phyloP scores from a whole-genome alignment of 768 basidiomycete species.

The Russula sp. region DNA sequence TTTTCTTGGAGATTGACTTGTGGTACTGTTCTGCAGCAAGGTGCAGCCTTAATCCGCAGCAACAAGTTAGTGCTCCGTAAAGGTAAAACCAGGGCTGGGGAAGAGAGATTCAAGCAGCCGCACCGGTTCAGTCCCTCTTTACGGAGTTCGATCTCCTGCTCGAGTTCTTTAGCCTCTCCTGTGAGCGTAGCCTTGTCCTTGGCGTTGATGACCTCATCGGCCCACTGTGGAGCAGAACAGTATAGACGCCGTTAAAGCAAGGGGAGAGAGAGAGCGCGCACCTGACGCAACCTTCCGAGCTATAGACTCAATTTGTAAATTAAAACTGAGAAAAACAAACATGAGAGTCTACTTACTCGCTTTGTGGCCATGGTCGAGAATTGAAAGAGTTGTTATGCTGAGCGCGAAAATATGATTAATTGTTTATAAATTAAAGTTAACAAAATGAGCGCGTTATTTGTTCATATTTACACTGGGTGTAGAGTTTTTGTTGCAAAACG shows the following conservation, averaged over 20 bases:
- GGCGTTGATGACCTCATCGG: constrained; percentile 81
- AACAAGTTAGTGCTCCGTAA: background rate
- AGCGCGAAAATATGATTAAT: background rate
- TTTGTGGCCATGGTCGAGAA: constrained; percentile 14
- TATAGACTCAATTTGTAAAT: constrained; percentile 27
- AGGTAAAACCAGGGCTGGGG: background rate
- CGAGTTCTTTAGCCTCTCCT: constrained; percentile 75
- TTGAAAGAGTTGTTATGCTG: too few species aligned
- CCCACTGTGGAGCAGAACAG: constrained; percentile 51
- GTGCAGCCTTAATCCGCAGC: constrained; percentile 12
- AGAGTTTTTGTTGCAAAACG: too few species aligned
- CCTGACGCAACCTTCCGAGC: constrained; percentile 78
- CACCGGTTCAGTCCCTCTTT: constrained; percentile 69
- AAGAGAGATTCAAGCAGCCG: constrained; percentile 27
- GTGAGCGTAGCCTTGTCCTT: constrained; percentile 74
- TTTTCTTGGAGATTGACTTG: constrained; percentile 27
- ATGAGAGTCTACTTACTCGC: constrained; percentile 4
- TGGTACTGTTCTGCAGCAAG: constrained; percentile 22
- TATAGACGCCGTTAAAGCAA: constrained; percentile 1
- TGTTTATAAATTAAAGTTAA: background rate
- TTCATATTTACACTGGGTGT: background rate
- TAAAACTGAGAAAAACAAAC: background rate
- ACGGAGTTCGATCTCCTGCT: constrained; percentile 78
- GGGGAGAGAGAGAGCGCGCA: constrained; percentile 29
- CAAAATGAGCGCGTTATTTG: constrained; percentile 17